Conservation (phyloP, 139 green algal species). For the Yamagishiella unicocca region DNA sequence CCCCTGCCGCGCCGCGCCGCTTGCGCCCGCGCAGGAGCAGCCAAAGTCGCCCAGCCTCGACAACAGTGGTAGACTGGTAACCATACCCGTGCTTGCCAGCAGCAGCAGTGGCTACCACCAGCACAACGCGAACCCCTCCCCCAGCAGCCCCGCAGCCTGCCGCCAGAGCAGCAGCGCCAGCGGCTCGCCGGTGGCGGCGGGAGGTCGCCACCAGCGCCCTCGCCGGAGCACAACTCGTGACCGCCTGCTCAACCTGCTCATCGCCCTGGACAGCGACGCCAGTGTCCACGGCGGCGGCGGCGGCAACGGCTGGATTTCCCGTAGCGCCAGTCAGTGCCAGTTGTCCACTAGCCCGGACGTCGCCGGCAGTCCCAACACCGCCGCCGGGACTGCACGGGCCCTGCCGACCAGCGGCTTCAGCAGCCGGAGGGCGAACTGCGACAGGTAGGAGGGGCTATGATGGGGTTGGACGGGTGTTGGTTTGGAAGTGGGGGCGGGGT, state of each 20-base stretch:
- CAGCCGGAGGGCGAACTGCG: not conserved
- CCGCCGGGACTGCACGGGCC: not conserved
- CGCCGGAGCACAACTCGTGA: not conserved
- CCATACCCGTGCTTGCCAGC: not conserved
- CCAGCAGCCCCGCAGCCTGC: not conserved
- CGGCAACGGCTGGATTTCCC: not conserved
- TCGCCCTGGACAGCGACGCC: not conserved
- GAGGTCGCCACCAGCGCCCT: not conserved
- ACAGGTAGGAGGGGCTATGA: not conserved
- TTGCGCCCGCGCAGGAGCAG: no score
- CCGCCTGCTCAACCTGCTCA: not conserved
- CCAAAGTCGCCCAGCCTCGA: no score
- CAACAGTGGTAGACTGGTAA: not conserved
- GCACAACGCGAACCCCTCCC: not conserved
- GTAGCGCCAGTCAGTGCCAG: not conserved
- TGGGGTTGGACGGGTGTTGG: no score
- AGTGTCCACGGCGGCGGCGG: no score
- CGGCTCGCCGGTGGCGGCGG: not conserved
- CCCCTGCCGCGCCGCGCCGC: no score
- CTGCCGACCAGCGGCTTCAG: not conserved
- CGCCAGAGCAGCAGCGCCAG: not conserved
- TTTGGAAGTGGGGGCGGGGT: no score
- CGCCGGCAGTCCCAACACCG: not conserved
- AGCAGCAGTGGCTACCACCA: not conserved
- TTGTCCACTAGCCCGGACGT: not conserved